phyloP scores from a whole-genome alignment of 139 green algal species.

The Chlamydomonas sp. region DNA sequence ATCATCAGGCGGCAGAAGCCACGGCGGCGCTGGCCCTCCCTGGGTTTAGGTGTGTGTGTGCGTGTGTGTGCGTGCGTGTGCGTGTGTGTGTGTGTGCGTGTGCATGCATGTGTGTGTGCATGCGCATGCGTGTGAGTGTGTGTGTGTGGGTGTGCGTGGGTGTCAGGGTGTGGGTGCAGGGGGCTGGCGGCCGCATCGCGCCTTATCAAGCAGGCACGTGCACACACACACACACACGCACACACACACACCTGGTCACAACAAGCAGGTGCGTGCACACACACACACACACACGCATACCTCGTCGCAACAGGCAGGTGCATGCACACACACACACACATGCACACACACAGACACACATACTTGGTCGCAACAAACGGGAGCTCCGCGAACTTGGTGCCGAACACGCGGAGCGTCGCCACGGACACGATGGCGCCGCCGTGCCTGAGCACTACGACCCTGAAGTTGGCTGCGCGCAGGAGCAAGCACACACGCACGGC shows the following conservation, averaged over 20 bases:
- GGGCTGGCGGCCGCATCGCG: too few relatives aligned
- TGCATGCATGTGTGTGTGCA: too few relatives aligned
- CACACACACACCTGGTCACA: not conserved
- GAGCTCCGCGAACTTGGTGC: slow-evolving; percentile 9
- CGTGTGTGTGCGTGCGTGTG: too few relatives aligned
- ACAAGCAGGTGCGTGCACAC: not conserved
- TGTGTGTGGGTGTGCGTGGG: too few relatives aligned
- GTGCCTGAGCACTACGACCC: not conserved
- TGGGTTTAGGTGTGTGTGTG: too few relatives aligned
- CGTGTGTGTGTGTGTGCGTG: too few relatives aligned
- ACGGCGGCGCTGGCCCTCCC: not conserved
- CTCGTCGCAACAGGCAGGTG: not conserved
- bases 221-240: not conserved
- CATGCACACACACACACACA: not conserved
- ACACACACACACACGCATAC: not conserved
- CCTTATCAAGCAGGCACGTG: not conserved
- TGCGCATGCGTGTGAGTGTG: too few relatives aligned
- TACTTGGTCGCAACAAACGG: slow-evolving; percentile 9
- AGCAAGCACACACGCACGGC: too few relatives aligned
- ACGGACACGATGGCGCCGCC: slow-evolving; percentile 2
- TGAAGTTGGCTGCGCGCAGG: slow-evolving; percentile 2
- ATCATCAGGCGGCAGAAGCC: not conserved
- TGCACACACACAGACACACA: not conserved
- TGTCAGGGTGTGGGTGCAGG: too few relatives aligned
- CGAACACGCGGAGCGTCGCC: slow-evolving; percentile 7